Evolutionary conservation across 352 stramenopile genomes (phyloP).

Genomic region (Pythium phragmitis): DNA sequence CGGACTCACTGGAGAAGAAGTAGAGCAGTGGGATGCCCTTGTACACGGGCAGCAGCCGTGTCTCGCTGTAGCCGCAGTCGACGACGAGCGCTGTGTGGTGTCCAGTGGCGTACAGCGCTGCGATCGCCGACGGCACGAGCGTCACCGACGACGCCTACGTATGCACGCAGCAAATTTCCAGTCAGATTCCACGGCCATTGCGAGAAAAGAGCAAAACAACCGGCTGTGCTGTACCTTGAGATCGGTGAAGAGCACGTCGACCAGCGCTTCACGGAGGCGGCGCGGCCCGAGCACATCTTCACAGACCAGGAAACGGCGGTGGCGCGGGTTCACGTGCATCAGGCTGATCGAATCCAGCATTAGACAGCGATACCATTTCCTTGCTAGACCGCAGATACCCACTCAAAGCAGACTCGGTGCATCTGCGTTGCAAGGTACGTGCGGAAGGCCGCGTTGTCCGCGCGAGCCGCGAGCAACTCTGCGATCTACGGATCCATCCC

Average conservation of each 20-base stretch:
- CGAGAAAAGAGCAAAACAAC: not conserved
- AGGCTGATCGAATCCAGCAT: slow-evolving; percentile 28
- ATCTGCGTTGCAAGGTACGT: slow-evolving; percentile 58
- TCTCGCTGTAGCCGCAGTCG: slow-evolving; percentile 77
- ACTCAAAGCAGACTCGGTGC: slow-evolving; percentile 73
- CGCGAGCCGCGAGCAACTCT: slow-evolving; percentile 44
- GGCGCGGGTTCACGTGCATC: slow-evolving; percentile 71
- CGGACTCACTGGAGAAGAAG: slow-evolving; percentile 55
- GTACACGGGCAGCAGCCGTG: slow-evolving; percentile 71
- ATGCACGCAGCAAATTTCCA: not conserved
- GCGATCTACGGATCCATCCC: slow-evolving; percentile 36
- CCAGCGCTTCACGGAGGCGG: slow-evolving; percentile 59
- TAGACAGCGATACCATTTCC: not conserved
- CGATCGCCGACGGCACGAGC: slow-evolving; percentile 63
- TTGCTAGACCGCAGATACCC: slow-evolving; percentile 18
- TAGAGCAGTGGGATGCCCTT: slow-evolving; percentile 80
- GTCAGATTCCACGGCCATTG: not conserved
- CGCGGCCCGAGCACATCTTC: slow-evolving; percentile 73
- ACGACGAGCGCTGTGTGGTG: slow-evolving; percentile 78
- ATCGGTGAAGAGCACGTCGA: slow-evolving; percentile 57
- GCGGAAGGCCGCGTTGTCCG: slow-evolving; percentile 37
- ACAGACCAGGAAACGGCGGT: slow-evolving; percentile 73
- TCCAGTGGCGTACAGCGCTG: slow-evolving; percentile 66
- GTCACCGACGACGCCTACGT: slow-evolving; percentile 49
- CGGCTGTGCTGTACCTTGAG: slow-evolving; percentile 42